Percentiles rank a stretch among this genome's conserved stretches.
Conservation (phyloP, 2,329 filamentous ascomycete species). For the Eutypella sp. region DNA sequence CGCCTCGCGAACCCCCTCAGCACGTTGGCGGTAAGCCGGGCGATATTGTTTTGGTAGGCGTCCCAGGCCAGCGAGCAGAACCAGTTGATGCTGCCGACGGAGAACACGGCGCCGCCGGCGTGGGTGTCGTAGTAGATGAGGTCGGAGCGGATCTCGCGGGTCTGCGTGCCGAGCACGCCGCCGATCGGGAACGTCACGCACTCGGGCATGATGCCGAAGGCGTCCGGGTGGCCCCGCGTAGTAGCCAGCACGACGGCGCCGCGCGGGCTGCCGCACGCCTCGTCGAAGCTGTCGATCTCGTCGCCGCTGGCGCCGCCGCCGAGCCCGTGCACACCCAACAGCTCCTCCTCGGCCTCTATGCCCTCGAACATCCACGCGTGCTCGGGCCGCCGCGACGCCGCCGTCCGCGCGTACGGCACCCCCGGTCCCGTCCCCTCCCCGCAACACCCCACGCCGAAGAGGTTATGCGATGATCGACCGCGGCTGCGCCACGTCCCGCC, state of each 20-base stretch:
- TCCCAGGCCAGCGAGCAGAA: conserved; percentile 18
- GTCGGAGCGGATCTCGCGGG: conserved; percentile 16
- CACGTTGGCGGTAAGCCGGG: conserved; percentile 20
- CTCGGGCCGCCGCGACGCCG: not conserved
- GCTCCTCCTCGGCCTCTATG: conserved; percentile 6
- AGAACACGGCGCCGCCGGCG: conserved; percentile 12
- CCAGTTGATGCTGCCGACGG: conserved; percentile 25
- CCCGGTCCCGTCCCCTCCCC: conserved; percentile 24
- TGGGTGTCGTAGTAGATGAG: conserved; percentile 17
- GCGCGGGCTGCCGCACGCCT: conserved; percentile 22
- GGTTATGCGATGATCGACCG: conserved; percentile 25
- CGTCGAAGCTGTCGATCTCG: conserved; percentile 30
- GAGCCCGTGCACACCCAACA: conserved; percentile 18
- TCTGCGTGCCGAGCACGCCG: conserved; percentile 16
- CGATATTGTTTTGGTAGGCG: conserved; percentile 20
- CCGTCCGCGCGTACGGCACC: conserved; percentile 15
- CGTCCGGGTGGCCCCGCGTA: conserved; percentile 15
- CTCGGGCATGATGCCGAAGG: conserved; percentile 18
- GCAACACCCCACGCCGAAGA: conserved; percentile 27
- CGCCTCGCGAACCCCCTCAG: not conserved
- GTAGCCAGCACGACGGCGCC: conserved; percentile 24
- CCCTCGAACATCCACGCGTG: conserved; percentile 10
- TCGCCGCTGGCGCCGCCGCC: conserved; percentile 29
- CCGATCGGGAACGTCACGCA: conserved; percentile 16
- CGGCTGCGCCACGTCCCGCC: conserved; percentile 31